Conservation (phyloP, 495 filamentous ascomycete species). For the Massariosphaeria phaeospora region DNA sequence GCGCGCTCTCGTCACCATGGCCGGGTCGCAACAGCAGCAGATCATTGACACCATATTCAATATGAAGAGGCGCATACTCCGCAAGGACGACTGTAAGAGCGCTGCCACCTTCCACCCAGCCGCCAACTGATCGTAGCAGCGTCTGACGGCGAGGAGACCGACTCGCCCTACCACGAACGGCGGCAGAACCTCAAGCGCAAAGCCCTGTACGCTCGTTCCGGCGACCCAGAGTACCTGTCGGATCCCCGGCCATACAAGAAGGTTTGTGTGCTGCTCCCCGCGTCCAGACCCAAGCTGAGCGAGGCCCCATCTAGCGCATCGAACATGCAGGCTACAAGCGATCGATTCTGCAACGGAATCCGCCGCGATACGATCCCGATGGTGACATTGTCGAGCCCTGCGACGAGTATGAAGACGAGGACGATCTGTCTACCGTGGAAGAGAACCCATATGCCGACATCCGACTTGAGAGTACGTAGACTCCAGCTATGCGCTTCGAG, state of each 20-base stretch:
- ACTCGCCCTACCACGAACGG: slow-evolving; percentile 74
- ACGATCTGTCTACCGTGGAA: slow-evolving; percentile 63
- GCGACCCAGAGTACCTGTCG: slow-evolving; percentile 62
- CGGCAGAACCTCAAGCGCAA: slow-evolving; percentile 86
- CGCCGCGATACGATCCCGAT: slow-evolving; percentile 71
- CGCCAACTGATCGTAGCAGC: slow-evolving; percentile 47
- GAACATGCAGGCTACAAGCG: slow-evolving; percentile 80
- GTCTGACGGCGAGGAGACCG: slow-evolving; percentile 76
- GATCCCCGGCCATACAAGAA: slow-evolving; percentile 79
- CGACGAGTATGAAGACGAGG: slow-evolving; percentile 75
- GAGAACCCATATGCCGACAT: slow-evolving; percentile 80
- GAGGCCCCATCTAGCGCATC: slow-evolving; percentile 54
- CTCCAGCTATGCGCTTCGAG: too few relatives aligned
- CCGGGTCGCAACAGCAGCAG: slow-evolving; percentile 58
- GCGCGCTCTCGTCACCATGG: slow-evolving; percentile 60
- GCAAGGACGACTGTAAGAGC: slow-evolving; percentile 37
- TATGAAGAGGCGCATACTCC: slow-evolving; percentile 64
- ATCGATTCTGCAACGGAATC: slow-evolving; percentile 75
- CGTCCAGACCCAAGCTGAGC: slow-evolving; percentile 8
- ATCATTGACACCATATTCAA: slow-evolving; percentile 69
- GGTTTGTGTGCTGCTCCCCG: slow-evolving; percentile 46
- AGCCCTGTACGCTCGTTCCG: slow-evolving; percentile 72
- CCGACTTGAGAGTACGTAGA: slow-evolving; percentile 68
- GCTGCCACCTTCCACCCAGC: slow-evolving; percentile 11
- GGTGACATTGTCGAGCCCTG: slow-evolving; percentile 73